These are phyloP conservation scores for Hypoxylon subgilvum DNA, from an alignment of 495 filamentous ascomycete genomes.

Conservation along the genomic window DNA sequence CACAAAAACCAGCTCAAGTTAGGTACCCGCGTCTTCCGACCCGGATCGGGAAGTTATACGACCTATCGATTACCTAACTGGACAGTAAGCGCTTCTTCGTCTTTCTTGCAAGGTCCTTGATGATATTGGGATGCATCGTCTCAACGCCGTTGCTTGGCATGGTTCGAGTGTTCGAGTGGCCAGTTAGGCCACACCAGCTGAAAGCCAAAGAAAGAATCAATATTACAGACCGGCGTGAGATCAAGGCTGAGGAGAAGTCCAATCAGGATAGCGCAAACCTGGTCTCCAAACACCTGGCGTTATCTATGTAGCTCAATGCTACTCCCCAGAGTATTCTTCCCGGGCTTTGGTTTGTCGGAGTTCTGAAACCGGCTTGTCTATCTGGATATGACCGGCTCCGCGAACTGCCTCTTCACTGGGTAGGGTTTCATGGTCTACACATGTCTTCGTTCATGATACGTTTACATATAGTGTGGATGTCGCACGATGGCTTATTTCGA, in stretches of 20 bases:
- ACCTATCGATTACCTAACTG: slow-evolving; percentile 26
- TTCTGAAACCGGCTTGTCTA: slow-evolving; percentile 5
- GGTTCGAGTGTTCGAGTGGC: not conserved
- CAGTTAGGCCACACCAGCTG: slow-evolving; percentile 3
- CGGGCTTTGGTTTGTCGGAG: slow-evolving; percentile 14
- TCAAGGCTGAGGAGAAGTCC: slow-evolving; percentile 9
- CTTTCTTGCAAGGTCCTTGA: slow-evolving; percentile 5
- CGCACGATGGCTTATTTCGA: slow-evolving; percentile 2
- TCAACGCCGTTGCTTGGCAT: slow-evolving; percentile 3
- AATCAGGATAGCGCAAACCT: slow-evolving; percentile 8
- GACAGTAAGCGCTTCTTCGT: slow-evolving; percentile 5
- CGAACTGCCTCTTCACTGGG: slow-evolving; percentile 14
- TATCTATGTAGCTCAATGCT: slow-evolving; percentile 15
- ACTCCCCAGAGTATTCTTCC: slow-evolving; percentile 3
- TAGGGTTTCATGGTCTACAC: not conserved
- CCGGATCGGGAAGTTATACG: slow-evolving; percentile 29
- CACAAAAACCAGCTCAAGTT: slow-evolving; percentile 13
- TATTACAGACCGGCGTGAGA: slow-evolving; percentile 10
- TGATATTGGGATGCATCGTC: slow-evolving; percentile 10
- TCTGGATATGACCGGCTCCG: slow-evolving; percentile 20
- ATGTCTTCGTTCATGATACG: not conserved
- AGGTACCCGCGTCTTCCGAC: slow-evolving; percentile 24
- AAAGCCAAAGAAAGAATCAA: not conserved
- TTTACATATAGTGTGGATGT: not conserved
- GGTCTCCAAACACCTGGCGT: slow-evolving; percentile 3